Conservation (phyloP, 2,329 filamentous ascomycete genomes). For the Diaporthe nobilis region DNA sequence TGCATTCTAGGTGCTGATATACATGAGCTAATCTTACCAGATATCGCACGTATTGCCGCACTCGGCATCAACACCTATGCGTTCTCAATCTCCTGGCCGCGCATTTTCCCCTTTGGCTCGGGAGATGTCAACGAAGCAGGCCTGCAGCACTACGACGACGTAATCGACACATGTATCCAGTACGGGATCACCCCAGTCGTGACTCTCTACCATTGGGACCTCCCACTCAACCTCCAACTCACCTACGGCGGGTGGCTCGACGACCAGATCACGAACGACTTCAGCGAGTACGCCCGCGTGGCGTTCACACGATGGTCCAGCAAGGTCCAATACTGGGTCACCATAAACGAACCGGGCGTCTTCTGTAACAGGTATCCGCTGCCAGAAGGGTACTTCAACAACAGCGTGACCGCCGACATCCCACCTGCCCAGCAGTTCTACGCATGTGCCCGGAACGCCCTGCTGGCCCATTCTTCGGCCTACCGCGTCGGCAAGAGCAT, state of each 20-base stretch:
- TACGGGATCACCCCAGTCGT: constrained; percentile 20
- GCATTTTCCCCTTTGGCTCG: constrained; percentile 30
- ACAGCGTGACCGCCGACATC: constrained; percentile 1
- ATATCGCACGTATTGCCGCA: constrained; percentile 30
- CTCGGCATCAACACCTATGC: constrained; percentile 34
- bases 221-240: constrained; percentile 31
- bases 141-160: constrained; percentile 23
- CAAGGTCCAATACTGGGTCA: constrained; percentile 33
- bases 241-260: constrained; percentile 27
- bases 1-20: not conserved
- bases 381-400: constrained; percentile 26
- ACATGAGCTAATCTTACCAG: not conserved
- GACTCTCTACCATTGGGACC: constrained; percentile 29
- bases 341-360: constrained; percentile 20
- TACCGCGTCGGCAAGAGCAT: constrained; percentile 25
- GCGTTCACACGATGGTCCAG: constrained; percentile 14
- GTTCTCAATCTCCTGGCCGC: constrained; percentile 31
- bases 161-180: constrained; percentile 33
- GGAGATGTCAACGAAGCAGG: constrained; percentile 19
- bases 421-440: constrained; percentile 19
- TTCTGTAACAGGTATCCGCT: constrained; percentile 17
- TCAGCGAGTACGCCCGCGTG: constrained; percentile 32
- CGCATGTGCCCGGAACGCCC: not conserved
- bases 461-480: constrained; percentile 23
- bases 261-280: constrained; percentile 32